Base-by-base conservation (phyloP, 345 rosid genomes). In the Bruguiera sexangula region DNA sequence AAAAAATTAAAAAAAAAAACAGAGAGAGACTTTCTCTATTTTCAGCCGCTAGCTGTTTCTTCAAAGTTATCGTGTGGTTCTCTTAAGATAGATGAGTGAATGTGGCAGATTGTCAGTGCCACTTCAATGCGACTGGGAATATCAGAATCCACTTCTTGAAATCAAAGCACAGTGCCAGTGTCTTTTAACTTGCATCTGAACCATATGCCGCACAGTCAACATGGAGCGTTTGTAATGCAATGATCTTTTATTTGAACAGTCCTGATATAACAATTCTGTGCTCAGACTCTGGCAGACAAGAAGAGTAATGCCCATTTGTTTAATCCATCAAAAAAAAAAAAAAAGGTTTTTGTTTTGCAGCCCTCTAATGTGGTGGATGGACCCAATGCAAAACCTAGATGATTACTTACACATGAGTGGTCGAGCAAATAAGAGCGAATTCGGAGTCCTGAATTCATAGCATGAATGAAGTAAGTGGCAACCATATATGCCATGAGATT, bases 321-420 rank as follows among this genome's bases (percentile, higher is more conserved):
- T 11, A 10, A 8, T 53, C 60, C 24, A 22, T 55, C 27, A 1
- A 4, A 36, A 22, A 2, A 31, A 22, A 6, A n/a, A 21, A 10
- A 1, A 10, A 27, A 16, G 1, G 24, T 67, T 6, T 13, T 22
- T 10, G 52, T 3, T 24, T n/a, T 18, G 24, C 13, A 8, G 15
- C 71, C 64, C 43, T 24, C 46, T 39, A 58, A 39, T 43, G 60
- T 56, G 39, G 36, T 58, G 32, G 46, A 56, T 68, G 70, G 54
- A 37, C 37, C 61, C 53, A 5, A 39, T 57, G 27, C 16, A 29
- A 29, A 19, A 22, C 37, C 29, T 59, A 26, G 10, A 27, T 2
- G 15, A 9, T 3, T 55, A 3, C n/a, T 16, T 6, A 6, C 29
- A 56, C 10, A 24, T 7, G 29, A 55, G 27, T 52, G 29, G 22